phyloP scores from a whole-genome alignment of 768 basidiomycete species.

The Phaeotremella skinneri region DNA sequence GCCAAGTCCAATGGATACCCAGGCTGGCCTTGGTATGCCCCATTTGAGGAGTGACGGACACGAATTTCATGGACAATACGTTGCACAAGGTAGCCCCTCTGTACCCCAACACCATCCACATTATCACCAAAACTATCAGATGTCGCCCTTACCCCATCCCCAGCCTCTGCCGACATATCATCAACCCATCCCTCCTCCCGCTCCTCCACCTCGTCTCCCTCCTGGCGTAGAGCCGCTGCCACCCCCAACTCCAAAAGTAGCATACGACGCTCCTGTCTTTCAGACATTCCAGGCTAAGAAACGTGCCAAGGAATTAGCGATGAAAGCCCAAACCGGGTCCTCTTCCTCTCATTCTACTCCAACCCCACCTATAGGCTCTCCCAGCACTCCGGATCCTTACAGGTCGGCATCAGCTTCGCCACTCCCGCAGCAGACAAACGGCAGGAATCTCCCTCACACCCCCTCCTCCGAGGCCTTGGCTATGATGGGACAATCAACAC shows the following conservation, averaged over 20 bases:
- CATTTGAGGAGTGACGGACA: not conserved
- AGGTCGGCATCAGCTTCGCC: slow-evolving; percentile 10
- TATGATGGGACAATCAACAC: slow-evolving; percentile 14
- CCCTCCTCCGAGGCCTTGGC: slow-evolving; percentile 3
- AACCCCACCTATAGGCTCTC: not conserved
- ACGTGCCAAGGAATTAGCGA: slow-evolving; percentile 34
- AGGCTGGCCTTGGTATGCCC: not conserved
- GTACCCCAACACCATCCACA: not conserved
- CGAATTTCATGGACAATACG: not conserved
- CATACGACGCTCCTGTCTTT: slow-evolving; percentile 43
- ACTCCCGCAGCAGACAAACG: not conserved
- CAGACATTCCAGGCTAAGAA: slow-evolving; percentile 46
- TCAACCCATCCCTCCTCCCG: slow-evolving; percentile 2
- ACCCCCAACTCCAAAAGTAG: slow-evolving; percentile 31
- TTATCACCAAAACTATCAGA: not conserved
- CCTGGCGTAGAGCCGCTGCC: slow-evolving; percentile 26
- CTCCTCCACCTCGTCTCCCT: not conserved
- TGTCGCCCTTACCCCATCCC: not conserved
- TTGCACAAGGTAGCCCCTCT: not conserved
- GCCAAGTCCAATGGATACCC: too few relatives aligned
- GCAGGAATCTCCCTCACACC: not conserved
- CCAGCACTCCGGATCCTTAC: not conserved
- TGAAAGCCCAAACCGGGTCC: slow-evolving; percentile 19
- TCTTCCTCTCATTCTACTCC: not conserved
- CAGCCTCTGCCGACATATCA: not conserved